Base-by-base conservation (phyloP, 768 basidiomycete species). In the Panellus pusillus region DNA sequence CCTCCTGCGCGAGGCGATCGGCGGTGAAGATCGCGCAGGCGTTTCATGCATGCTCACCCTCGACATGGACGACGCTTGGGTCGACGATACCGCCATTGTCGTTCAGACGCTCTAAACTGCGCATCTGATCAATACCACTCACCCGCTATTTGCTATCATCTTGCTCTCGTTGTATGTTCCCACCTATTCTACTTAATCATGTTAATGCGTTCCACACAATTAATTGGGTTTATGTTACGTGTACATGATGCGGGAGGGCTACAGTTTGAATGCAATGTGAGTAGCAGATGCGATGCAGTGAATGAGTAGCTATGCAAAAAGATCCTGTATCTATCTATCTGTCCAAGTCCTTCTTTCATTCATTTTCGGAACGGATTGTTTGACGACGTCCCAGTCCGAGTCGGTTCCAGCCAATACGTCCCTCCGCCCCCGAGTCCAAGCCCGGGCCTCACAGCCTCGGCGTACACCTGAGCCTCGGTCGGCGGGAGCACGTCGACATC, bases 61-160 rank as follows among this genome's bases (percentile, higher is more conserved):
- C 63, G 82, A 87, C 61, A 77, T 84, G 79, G 81, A 83, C 51
- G 71, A 70, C 38, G 77, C 81, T 15, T 87, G 86, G 84, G 74
- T 87, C 55, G 86, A 87, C 57, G 86, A 87, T 65, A 81, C 85
- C 9, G 74, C 83, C 9, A 79, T 87, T 52, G 74, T 87, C 51
- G 84, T 87, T 50, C 82, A 83, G 55, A 79, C 76, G 38, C 66
- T 85, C 32, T 84, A 66, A 77, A 27, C 41, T 45, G 31, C 24
- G 39, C 6, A 14, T 32, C 2, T n/a, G n/a, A n/a, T n/a, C 47
- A 27, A 41, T 41, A 32, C 27, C 24, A 38, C 15, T 11, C 40
- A 24, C 8, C 20, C 48, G 28, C 36, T 27, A 18, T 48, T 39
- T 40, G 47, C 54, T 55, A 13, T 55, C 24, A 14, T 17, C n/a